Evolutionary conservation across 257 asterid genomes (phyloP).

Genomic region (Nicotiana otophora): DNA sequence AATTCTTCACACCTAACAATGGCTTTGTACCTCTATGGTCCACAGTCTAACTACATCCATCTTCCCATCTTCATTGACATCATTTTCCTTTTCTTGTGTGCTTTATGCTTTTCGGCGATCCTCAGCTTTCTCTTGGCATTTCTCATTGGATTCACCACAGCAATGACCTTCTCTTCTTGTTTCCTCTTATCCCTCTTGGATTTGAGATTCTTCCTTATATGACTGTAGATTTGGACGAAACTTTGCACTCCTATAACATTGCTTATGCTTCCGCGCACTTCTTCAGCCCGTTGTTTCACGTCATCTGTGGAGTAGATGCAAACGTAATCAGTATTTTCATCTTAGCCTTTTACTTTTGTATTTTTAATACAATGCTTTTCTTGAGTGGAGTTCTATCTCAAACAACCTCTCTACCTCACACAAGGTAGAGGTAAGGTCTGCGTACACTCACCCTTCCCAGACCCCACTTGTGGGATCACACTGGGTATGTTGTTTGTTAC

Average conservation of each 20-base stretch:
- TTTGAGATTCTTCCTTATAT: constrained; percentile 56
- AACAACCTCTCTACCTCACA: too few species aligned
- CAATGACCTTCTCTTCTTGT: constrained; percentile 72
- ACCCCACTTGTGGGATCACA: too few species aligned
- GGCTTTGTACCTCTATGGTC: neutral
- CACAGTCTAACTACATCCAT: constrained; percentile 40
- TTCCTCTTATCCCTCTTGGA: constrained; percentile 84
- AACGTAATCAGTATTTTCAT: neutral
- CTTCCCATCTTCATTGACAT: constrained; percentile 69
- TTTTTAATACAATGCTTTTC: too few species aligned
- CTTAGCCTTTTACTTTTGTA: too few species aligned
- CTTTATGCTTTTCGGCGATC: constrained; percentile 64
- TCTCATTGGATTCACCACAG: constrained; percentile 75
- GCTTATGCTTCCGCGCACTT: constrained; percentile 49
- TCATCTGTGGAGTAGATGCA: constrained; percentile 46
- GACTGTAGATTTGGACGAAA: constrained; percentile 54
- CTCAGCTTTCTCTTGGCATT: constrained; percentile 90
- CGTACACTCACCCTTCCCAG: too few species aligned
- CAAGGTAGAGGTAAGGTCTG: too few species aligned
- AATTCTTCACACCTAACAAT: neutral
- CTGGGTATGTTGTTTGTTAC: too few species aligned
- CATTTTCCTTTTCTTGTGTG: constrained; percentile 78
- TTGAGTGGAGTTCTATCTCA: too few species aligned
- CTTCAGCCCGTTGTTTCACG: constrained; percentile 63
- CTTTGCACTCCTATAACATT: constrained; percentile 50